A percentile compares a stretch with the other conserved stretches of the same genome.
These are phyloP conservation scores for Alternaria solani DNA, from an alignment of 2,329 filamentous ascomycete genomes.

Conservation along the genomic window DNA sequence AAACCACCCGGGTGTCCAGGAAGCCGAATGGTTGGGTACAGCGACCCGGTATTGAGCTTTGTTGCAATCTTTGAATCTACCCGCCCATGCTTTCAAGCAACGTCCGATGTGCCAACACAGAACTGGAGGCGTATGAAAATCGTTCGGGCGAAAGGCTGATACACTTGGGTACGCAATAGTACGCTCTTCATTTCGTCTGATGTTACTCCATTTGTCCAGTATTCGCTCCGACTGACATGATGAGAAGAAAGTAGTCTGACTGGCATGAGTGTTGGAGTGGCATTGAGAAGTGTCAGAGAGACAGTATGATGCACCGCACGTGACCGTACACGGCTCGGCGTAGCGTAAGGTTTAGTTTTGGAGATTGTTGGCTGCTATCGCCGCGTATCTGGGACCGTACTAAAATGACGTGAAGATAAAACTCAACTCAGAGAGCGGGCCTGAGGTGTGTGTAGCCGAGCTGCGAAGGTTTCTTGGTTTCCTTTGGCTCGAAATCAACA, in stretches of 20 bases:
- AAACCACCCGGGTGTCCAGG: neutral
- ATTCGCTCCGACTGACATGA: neutral
- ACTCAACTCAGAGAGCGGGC: neutral
- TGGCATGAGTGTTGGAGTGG: neutral
- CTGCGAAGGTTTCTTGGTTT: constrained; percentile 1
- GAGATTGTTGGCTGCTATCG: constrained; percentile 5
- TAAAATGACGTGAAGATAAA: constrained; percentile 8
- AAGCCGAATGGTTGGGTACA: neutral
- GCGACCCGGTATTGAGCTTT: neutral
- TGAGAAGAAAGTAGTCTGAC: neutral
- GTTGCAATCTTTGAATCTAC: neutral
- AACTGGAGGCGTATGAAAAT: neutral
- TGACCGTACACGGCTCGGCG: neutral
- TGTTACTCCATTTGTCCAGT: neutral
- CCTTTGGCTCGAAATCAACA: neutral
- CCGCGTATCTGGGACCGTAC: neutral
- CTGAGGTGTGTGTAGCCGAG: neutral
- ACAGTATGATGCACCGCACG: neutral
- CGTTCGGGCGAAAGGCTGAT: neutral
- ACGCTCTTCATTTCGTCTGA: neutral
- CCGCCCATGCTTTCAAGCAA: neutral
- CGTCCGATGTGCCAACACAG: neutral
- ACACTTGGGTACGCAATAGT: neutral
- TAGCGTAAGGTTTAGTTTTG: neutral
- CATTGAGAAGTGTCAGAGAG: neutral